Conservation (phyloP, 2,329 filamentous ascomycete species). For the Podosphaera fusca region DNA sequence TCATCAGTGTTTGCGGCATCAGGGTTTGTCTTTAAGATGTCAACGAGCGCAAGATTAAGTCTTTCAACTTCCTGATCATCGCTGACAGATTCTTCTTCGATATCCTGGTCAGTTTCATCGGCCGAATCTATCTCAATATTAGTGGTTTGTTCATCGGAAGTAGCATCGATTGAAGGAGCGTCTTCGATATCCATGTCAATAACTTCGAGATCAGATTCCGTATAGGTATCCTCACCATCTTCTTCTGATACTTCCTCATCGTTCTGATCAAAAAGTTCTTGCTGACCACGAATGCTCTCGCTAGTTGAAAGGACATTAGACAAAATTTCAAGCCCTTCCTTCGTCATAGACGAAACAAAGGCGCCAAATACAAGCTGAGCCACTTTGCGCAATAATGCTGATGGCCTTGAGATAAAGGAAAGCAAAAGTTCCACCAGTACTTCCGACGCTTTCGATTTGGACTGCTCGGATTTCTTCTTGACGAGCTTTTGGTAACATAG, state of each 20-base stretch:
- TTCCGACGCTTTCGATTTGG: slow-evolving; percentile 36
- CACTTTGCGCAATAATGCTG: slow-evolving; percentile 62
- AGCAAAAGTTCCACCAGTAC: slow-evolving; percentile 70
- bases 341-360: slow-evolving; percentile 54
- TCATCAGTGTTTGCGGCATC: slow-evolving; percentile 32
- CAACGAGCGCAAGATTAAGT: slow-evolving; percentile 49
- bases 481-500: slow-evolving; percentile 45
- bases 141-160: slow-evolving; percentile 17
- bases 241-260: slow-evolving; percentile 30
- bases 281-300: slow-evolving; percentile 64
- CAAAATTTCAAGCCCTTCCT: slow-evolving; percentile 42
- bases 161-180: slow-evolving; percentile 8
- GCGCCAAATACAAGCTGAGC: slow-evolving; percentile 72
- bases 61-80: slow-evolving; percentile 21
- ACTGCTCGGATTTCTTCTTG: slow-evolving; percentile 27
- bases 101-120: slow-evolving; percentile 21
- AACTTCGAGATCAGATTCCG: slow-evolving; percentile 17
- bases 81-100: slow-evolving; percentile 20
- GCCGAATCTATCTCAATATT: slow-evolving; percentile 19
- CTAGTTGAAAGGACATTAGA: slow-evolving; percentile 50
- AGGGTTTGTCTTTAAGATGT: slow-evolving; percentile 52
- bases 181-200: slow-evolving; percentile 19
- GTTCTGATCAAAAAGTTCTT: slow-evolving; percentile 54
- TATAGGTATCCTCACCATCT: slow-evolving; percentile 21
- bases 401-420: slow-evolving; percentile 72